Base-by-base conservation (phyloP, 2,329 filamentous ascomycete genomes). In the Bipolaris oryzae region DNA sequence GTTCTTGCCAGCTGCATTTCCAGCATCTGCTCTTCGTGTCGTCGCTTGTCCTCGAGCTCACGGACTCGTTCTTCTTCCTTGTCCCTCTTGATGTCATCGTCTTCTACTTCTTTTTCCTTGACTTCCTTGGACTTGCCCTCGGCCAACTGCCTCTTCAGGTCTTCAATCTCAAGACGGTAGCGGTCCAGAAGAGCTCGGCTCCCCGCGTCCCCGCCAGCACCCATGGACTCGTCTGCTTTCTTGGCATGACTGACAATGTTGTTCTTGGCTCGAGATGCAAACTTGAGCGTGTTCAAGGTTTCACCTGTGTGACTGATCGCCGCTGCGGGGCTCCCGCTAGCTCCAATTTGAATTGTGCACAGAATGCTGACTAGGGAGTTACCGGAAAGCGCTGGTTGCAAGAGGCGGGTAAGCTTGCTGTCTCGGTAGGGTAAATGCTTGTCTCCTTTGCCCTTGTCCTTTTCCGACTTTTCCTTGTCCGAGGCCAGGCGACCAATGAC, bases 1-100 rank as follows among this genome's bases (percentile, higher is more conserved):
- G 95, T 99, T 39, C 95, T 87, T 31, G 95, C 95, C 44, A 99
- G 84, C 74, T 99, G 95, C 91, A 99, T 98, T 77, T 99, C 95
- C 52, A 99, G 83, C 85, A 99, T 94, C 76, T 99, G 95, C 79
- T 98, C 95, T 73, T 97, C 93, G 66, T 97, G 95, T 37, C 92
- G 87, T 64, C 91, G 86, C 64, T 92, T 88, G 7, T 90, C 90
- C 76, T 97, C 91, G 21, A 79, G 62, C 66, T 89, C 88, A 16
- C 88, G 83, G 38, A 82, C 87, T 64, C 68, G 74, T 39, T 88
- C 85, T 69, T 95, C 91, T 64, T 90, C 87, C 69, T 90, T 86
- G 46, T 87, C 85, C 57, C 89, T 84, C 48, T 84, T 85, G 28
- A 71, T 50, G 31, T 79, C 76, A 44, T 85, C 84, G 42, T 86